Evolutionary conservation across 306 rosid species (phyloP).

Genomic region (Fragaria iinumae): DNA sequence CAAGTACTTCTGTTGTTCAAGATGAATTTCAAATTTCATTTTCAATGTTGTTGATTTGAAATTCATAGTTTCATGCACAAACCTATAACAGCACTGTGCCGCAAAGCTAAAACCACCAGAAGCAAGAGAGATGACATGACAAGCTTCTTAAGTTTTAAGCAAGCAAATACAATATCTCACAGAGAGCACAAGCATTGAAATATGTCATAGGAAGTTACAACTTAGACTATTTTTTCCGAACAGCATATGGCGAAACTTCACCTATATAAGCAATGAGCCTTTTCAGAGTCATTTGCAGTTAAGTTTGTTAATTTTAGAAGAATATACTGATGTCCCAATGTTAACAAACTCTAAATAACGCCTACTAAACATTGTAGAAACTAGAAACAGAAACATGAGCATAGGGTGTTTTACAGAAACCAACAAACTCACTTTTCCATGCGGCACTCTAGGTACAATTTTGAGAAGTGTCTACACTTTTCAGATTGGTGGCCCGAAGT

Average conservation of each 20-base stretch:
- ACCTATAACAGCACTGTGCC: background rate
- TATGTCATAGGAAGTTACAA: background rate
- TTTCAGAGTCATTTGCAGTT: background rate
- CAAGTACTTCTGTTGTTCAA: background rate
- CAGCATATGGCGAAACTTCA: background rate
- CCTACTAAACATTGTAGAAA: background rate
- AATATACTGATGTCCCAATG: background rate
- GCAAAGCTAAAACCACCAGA: background rate
- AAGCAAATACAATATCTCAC: background rate
- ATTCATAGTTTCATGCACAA: background rate
- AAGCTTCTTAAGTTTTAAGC: background rate
- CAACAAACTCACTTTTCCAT: slow-evolving; percentile 75
- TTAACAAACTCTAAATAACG: background rate
- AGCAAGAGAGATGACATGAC: background rate
- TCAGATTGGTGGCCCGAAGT: slow-evolving; percentile 68
- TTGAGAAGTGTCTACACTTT: slow-evolving; percentile 73
- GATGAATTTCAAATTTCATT: background rate
- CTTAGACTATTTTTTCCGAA: background rate
- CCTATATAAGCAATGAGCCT: background rate
- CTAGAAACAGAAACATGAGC: background rate
- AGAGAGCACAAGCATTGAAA: background rate
- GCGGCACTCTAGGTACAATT: slow-evolving; percentile 77
- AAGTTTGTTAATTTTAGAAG: background rate
- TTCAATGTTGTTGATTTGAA: background rate
- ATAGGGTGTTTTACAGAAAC: background rate